These are phyloP conservation scores for Melastoma candidum DNA, from an alignment of 441 rosid genomes.

Conservation along the genomic window DNA sequence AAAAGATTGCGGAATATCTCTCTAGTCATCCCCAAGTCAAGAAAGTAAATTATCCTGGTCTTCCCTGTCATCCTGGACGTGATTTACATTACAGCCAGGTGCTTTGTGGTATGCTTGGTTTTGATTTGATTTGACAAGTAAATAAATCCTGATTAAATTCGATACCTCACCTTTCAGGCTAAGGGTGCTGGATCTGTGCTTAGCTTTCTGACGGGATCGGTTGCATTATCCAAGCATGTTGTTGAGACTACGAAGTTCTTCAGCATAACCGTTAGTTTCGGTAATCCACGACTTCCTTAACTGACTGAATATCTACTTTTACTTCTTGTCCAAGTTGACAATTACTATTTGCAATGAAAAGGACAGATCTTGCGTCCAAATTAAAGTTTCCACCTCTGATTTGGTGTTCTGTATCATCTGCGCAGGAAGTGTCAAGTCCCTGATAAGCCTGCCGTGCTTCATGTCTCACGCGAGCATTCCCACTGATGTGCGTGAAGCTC, in stretches of 20 bases:
- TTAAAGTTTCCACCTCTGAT: neutral
- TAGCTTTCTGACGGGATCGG: conserved; percentile 80
- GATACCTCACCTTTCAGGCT: conserved; percentile 35
- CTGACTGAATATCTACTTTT: neutral
- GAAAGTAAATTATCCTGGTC: conserved; percentile 80
- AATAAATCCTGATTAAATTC: conserved; percentile 5
- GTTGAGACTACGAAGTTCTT: conserved; percentile 82
- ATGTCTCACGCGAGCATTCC: conserved; percentile 98
- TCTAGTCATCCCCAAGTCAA: conserved; percentile 70
- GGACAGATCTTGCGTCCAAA: neutral
- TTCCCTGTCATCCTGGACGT: conserved; percentile 73
- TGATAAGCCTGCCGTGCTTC: conserved; percentile 93
- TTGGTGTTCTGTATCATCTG: neutral
- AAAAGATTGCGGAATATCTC: conserved; percentile 77
- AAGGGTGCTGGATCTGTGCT: conserved; percentile 90
- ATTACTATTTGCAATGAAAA: neutral
- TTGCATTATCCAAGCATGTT: conserved; percentile 71
- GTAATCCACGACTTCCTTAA: conserved; percentile 27
- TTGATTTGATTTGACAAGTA: neutral
- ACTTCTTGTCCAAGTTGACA: neutral
- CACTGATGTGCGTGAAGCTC: conserved; percentile 61
- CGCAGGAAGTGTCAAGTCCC: conserved; percentile 85
- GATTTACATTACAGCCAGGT: conserved; percentile 91
- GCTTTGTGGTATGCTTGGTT: neutral
- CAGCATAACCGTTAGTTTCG: conserved; percentile 92